These are phyloP conservation scores for Globisporangium emineosum DNA, from an alignment of 352 stramenopile genomes.

Conservation along the genomic window DNA sequence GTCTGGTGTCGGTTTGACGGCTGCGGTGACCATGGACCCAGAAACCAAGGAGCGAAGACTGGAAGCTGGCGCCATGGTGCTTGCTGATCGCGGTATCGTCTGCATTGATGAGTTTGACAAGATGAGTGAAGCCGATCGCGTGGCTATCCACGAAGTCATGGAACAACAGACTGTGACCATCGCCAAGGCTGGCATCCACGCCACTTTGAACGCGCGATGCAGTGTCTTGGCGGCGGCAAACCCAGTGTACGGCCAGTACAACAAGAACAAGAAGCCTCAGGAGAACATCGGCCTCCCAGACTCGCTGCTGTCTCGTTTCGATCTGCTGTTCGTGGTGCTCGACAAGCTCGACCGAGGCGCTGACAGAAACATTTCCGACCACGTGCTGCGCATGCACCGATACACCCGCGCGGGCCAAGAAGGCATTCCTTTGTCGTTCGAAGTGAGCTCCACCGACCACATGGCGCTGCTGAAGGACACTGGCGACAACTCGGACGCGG, in stretches of 20 bases:
- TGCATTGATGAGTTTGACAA: constrained; percentile 99
- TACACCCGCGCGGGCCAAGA: constrained; percentile 89
- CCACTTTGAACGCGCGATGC: constrained; percentile 98
- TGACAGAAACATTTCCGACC: constrained; percentile 95
- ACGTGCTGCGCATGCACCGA: constrained; percentile 97
- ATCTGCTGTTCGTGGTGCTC: constrained; percentile 99
- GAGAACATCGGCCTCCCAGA: constrained; percentile 99
- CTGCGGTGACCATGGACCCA: constrained; percentile 96
- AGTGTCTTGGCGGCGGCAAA: constrained; percentile 99
- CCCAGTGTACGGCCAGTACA: constrained; percentile 99
- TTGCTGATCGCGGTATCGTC: constrained; percentile 98
- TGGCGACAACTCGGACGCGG: constrained; percentile 59
- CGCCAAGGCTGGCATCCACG: constrained; percentile 99
- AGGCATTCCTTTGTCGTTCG: constrained; percentile 87
- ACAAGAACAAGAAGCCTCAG: constrained; percentile 96
- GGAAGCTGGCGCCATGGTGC: constrained; percentile 99
- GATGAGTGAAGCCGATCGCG: constrained; percentile 97
- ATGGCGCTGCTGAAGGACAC: constrained; percentile 65
- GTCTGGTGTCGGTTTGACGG: constrained; percentile 95
- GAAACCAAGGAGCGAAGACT: constrained; percentile 91
- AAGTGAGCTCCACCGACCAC: constrained; percentile 78
- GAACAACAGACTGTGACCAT: constrained; percentile 99
- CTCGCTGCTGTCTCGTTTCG: constrained; percentile 99
- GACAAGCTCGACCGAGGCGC: constrained; percentile 95
- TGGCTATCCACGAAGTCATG: constrained; percentile 99